phyloP scores from a whole-genome alignment of 352 stramenopile genomes.

The Globisporangium irregulare region DNA sequence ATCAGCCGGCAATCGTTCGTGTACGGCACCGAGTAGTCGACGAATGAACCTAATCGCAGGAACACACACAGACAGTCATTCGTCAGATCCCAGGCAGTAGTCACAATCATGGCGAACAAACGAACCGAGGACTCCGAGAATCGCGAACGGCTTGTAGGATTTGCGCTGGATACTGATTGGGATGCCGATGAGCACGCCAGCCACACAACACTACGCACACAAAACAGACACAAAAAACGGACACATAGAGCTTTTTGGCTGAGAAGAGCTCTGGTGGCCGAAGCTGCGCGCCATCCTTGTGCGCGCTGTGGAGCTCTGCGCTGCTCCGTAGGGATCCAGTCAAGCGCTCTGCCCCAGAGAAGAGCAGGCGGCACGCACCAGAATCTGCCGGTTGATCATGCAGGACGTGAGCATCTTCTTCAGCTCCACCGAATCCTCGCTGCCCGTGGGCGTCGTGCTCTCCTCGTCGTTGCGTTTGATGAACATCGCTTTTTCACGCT shows the following conservation, averaged over 20 bases:
- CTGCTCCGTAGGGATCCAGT: not conserved
- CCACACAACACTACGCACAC: slow-evolving; percentile 61
- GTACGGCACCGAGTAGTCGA: slow-evolving; percentile 85
- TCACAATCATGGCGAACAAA: not conserved
- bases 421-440: slow-evolving; percentile 67
- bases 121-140: slow-evolving; percentile 72
- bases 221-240: not conserved
- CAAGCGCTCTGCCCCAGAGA: not conserved
- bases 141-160: slow-evolving; percentile 75
- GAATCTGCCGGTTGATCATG: slow-evolving; percentile 82
- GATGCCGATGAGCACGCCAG: slow-evolving; percentile 75
- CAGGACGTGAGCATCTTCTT: slow-evolving; percentile 84
- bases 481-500: slow-evolving; percentile 26
- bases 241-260: not conserved
- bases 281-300: too few species aligned
- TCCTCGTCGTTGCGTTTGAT: slow-evolving; percentile 47
- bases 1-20: slow-evolving; percentile 78
- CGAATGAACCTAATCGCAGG: slow-evolving; percentile 56
- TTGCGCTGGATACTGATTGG: slow-evolving; percentile 81
- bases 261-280: not conserved
- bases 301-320: not conserved
- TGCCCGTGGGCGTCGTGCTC: slow-evolving; percentile 47
- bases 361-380: slow-evolving; percentile 31
- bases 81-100: not conserved
- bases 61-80: not conserved